Base-by-base conservation (phyloP, 1,284 basidiomycete species). In the Caloboletus inedulis region DNA sequence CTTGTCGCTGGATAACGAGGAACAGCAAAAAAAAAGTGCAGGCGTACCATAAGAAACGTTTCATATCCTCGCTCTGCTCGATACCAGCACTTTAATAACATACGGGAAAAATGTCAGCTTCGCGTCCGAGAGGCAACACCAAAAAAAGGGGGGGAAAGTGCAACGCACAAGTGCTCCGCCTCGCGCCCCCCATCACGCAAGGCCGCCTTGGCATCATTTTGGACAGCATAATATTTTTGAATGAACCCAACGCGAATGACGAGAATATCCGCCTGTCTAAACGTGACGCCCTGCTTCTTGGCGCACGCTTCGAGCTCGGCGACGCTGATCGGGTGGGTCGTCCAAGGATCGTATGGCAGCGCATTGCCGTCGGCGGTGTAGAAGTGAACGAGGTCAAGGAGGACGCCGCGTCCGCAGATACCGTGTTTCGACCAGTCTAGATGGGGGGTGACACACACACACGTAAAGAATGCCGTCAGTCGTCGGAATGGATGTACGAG, bases 341-440 rank as follows among this genome's bases (percentile, higher is more conserved):
- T 75, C 78, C 82, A 82, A 0, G 87, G 87, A 63, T 89, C 82
- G 59, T 85, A 87, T 0, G 82, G 79, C 3, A 85, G 67, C 3
- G 59, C 40, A 2, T 59, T 65, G 0, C 76, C 76, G 14, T 70
- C 68, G 12, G 72, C 70, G 2, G 76, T 79, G 53, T 76, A 76
- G 65, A 77, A 80, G 14, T 72, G 65, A 42, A 86, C 81, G 13
- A 88, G 68, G 64, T 89, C 87, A 30, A 89, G 73, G 16, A 89
- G 66, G 35, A 89, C 82, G 18, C 83, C 87, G 4, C 87, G 77
- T 0, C 86, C 85, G 49, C 82, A 84, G 49, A 88, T 89, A 1
- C 87, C 87, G 58, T 89, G 87, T 29, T 80, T 75, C 0, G 87
- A 84, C 82, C 84, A 87, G 62, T 87, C 85, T 87, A 51, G n/a